A percentile compares a stretch with the other conserved stretches of the same genome.
Evolutionary conservation across 2,329 filamentous ascomycete species (phyloP).

Genomic region (Pyrenochaeta sp.): DNA sequence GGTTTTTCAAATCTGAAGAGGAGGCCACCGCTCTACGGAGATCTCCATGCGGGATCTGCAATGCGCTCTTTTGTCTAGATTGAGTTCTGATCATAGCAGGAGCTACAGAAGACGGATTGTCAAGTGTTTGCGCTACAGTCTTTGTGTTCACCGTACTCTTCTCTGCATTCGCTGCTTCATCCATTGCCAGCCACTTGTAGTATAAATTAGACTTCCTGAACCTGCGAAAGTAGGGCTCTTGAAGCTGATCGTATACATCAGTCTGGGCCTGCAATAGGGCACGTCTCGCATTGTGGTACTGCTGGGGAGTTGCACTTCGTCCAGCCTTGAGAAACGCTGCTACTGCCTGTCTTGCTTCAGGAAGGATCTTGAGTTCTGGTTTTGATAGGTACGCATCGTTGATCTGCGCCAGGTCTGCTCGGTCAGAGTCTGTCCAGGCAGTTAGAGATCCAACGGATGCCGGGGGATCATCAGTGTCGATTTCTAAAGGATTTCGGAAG

Average conservation of each 20-base stretch:
- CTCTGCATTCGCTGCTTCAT: constrained; percentile 64
- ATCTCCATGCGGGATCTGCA: constrained; percentile 54
- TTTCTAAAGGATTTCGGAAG: constrained; percentile 91
- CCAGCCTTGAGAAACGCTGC: constrained; percentile 81
- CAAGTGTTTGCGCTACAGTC: constrained; percentile 35
- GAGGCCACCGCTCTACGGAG: constrained; percentile 67
- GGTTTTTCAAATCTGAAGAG: constrained; percentile 64
- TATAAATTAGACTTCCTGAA: constrained; percentile 95
- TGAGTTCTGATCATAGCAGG: constrained; percentile 56
- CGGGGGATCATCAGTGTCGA: constrained; percentile 72
- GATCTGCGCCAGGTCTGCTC: constrained; percentile 88
- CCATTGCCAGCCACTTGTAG: constrained; percentile 93
- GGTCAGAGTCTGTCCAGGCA: constrained; percentile 83
- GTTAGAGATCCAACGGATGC: constrained; percentile 59
- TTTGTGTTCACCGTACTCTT: constrained; percentile 35
- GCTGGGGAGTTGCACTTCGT: constrained; percentile 74
- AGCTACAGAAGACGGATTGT: constrained; percentile 24
- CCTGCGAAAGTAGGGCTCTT: constrained; percentile 76
- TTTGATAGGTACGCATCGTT: constrained; percentile 87
- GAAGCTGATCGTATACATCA: constrained; percentile 82
- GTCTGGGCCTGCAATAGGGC: constrained; percentile 85
- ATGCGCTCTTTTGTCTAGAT: constrained; percentile 52
- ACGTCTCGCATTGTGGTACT: constrained; percentile 83
- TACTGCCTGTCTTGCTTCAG: constrained; percentile 73
- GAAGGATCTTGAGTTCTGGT: constrained; percentile 79